Evolutionary conservation across 2,329 filamentous ascomycete genomes (phyloP), one percentile per base, ranked within the genome.

Genomic region (Microthyrium microscopicum): DNA sequence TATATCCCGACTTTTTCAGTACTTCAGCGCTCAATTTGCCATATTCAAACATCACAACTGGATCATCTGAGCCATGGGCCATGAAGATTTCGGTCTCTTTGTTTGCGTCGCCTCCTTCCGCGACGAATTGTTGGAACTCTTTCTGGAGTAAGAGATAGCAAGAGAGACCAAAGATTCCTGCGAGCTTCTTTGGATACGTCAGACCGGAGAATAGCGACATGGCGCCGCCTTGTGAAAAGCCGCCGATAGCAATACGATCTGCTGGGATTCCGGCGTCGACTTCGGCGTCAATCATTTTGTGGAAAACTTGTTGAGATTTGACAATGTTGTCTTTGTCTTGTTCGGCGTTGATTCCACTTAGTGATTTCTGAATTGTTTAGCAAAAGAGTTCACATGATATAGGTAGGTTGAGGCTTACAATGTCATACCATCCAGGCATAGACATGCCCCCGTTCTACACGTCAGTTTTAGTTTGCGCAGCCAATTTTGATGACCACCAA

Each of bases 391-490:
- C 20, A 3, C 9, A 65, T 50, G 33, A 62, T 56, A 35, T 53
- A 54, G 35, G 68, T 58, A 9, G 22, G 9, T 9, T 13, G 9
- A 9, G 21, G 9, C 61, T 58, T 58, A 78, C 72, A 52, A 89
- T 76, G 46, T 89, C 79, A 53, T 82, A 89, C 81, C 81, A 89
- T 17, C 77, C 84, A 2, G 84, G 81, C 82, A 93, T 91, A 18
- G 55, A 52, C 67, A 78, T 76, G 34, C 81, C 80, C 40, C 66
- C 63, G 51, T 84, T 84, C 76, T 82, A 17, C 19, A 29, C 24
- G 5, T 9, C 17, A 6, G 12, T 37, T 22, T 22, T 29, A 13
- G 9, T 20, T 21, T 13, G 16, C 31, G 7, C 11, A n/a, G 2
- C 20, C 12, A n/a, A 9, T 18, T 7, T 9, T 25, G 29, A 8